phyloP scores from a whole-genome alignment of 352 stramenopile species.

The Globisporangium orthogonon region DNA sequence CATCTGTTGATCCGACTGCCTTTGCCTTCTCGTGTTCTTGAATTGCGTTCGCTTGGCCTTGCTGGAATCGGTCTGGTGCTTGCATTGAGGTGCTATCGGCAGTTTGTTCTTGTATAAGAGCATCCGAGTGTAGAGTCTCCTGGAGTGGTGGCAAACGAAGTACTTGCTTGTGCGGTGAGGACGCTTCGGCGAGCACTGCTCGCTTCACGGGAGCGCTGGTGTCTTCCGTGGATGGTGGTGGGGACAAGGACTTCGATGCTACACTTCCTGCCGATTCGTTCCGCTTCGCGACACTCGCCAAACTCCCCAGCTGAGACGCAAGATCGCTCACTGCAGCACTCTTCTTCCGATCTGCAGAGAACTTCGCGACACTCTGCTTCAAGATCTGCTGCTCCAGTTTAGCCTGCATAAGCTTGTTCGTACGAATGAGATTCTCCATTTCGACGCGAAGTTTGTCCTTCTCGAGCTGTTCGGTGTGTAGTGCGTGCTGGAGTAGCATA shows the following conservation, averaged over 20 bases:
- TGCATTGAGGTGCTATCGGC: too few relatives aligned
- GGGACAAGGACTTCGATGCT: background rate
- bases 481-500: constrained; percentile 24
- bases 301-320: background rate
- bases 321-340: constrained; percentile 3
- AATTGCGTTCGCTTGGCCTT: background rate
- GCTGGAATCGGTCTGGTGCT: background rate
- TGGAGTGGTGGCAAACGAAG: background rate
- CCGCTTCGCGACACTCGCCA: background rate
- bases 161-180: background rate
- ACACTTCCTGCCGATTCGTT: background rate
- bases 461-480: constrained; percentile 25
- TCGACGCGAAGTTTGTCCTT: constrained; percentile 26
- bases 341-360: constrained; percentile 20
- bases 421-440: constrained; percentile 45
- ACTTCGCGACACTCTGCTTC: constrained; percentile 35
- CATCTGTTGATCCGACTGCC: background rate
- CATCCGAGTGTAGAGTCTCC: background rate
- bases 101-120: too few relatives aligned
- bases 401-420: constrained; percentile 51
- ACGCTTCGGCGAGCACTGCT: background rate
- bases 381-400: constrained; percentile 69
- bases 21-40: background rate
- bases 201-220: constrained; percentile 3
- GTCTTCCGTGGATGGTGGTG: background rate